A percentile compares a stretch with the other conserved stretches of the same genome.
Evolutionary conservation across 2,329 filamentous ascomycete species (phyloP).

Genomic region (Epichloe elymi): DNA sequence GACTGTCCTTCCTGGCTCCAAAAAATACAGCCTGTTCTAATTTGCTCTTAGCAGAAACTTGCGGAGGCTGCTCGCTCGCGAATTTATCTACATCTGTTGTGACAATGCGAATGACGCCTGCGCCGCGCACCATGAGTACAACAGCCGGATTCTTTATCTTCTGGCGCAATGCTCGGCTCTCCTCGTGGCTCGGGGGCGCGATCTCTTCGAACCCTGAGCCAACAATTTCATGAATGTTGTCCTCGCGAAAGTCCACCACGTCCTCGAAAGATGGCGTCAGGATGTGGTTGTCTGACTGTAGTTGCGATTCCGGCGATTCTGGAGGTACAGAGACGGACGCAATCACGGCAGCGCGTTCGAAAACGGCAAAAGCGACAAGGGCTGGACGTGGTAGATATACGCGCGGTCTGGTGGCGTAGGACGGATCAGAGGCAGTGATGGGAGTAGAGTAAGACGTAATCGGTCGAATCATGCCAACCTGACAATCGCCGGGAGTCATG

Average conservation of each 20-base stretch:
- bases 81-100: conserved; percentile 48
- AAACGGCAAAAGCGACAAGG: conserved; percentile 69
- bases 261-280: conserved; percentile 68
- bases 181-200: conserved; percentile 26
- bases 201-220: conserved; percentile 52
- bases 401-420: conserved; percentile 38
- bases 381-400: conserved; percentile 68
- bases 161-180: conserved; percentile 35
- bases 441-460: conserved; percentile 51
- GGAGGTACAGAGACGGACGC: conserved; percentile 56
- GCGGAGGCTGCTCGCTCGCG: conserved; percentile 41
- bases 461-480: conserved; percentile 54
- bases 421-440: conserved; percentile 23
- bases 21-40: conserved; percentile 97
- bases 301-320: conserved; percentile 63
- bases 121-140: conserved; percentile 49
- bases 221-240: conserved; percentile 49
- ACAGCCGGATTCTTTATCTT: conserved; percentile 48
- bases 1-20: conserved; percentile 66
- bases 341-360: conserved; percentile 65
- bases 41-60: conserved; percentile 73
- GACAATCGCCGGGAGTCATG: conserved; percentile 37
- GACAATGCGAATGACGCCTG: conserved; percentile 46
- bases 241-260: conserved; percentile 62
- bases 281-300: conserved; percentile 53